Evolutionary conservation across 768 basidiomycete species (phyloP), one percentile per base, ranked within the genome.

Genomic region (Mycena epipterygia): DNA sequence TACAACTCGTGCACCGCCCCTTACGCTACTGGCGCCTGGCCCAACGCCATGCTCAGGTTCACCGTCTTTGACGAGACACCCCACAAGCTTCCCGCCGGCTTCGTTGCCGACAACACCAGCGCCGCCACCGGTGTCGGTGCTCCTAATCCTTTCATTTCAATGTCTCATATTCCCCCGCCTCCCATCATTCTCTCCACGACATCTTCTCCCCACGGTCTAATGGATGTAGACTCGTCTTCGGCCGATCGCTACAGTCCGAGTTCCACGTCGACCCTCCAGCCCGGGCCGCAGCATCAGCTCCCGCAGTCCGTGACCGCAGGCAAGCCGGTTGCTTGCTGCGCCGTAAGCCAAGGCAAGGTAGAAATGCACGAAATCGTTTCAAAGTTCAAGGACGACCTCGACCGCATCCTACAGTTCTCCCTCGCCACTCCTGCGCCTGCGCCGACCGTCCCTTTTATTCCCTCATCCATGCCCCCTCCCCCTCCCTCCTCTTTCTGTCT

Each of bases 1-100:
- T 95, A 93, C 74, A 77, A 83, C 57, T 81, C 76, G 33, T 84
- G 83, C 73, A 84, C 89, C 32, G 79, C 82, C 32, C 86, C 86
- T 60, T 88, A 89, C 78, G 83, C 79, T 37, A 82, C 84, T 52
- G 85, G 86, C 70, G 73, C 78, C n/a, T 92, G 88, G 87, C 81
- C 84, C 25, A 88, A 87, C 72, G 88, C 89, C 51, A 79, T 91
- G 56, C 81, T 95, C 33, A 87, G 88, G 76, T 91, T 95, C 80
- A 82, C 85, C 23, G 83, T 95, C 21, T 82, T 83, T 64, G 91
- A 92, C 67, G 87, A 85, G 74, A 82, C 79, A 13, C 79, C 81
- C 11, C 82, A 83, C 79, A 83, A 84, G 72, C 70, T 77, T 0
- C 80, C 83, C 44, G 68, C 70, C 23, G 65, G 67, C 59, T 67